Conservation (phyloP, 495 filamentous ascomycete genomes). For the Penicillium tannophilum region DNA sequence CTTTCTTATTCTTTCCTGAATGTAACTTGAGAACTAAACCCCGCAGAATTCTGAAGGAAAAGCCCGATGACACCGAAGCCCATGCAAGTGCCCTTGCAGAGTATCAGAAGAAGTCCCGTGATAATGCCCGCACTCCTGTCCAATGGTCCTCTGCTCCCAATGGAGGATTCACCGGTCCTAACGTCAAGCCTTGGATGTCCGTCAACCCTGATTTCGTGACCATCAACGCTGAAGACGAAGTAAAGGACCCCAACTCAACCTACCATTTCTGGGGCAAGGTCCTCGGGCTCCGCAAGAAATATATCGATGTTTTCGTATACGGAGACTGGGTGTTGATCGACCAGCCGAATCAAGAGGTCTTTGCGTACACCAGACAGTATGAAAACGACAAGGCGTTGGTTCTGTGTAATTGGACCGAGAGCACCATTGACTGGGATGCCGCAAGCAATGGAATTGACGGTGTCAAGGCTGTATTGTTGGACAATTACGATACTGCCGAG, state of each 20-base stretch:
- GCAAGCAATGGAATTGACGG: constrained; percentile 32
- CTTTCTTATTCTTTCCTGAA: background rate
- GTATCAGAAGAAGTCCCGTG: constrained; percentile 55
- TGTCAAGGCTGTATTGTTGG: constrained; percentile 43
- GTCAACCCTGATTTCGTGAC: constrained; percentile 54
- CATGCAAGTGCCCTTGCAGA: constrained; percentile 39
- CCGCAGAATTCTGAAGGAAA: constrained; percentile 37
- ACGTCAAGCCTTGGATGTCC: constrained; percentile 63
- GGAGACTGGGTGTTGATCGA: constrained; percentile 58
- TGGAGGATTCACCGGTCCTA: constrained; percentile 53
- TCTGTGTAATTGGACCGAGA: constrained; percentile 53
- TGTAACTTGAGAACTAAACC: background rate
- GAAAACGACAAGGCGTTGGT: constrained; percentile 49
- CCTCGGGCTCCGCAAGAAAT: constrained; percentile 55
- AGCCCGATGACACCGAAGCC: constrained; percentile 35
- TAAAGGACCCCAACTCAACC: constrained; percentile 45
- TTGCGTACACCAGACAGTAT: constrained; percentile 49
- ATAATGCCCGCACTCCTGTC: constrained; percentile 59
- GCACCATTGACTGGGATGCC: constrained; percentile 43
- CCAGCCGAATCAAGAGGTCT: constrained; percentile 44
- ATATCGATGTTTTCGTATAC: constrained; percentile 62
- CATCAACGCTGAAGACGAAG: constrained; percentile 55
- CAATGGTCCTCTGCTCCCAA: constrained; percentile 53
- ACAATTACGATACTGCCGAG: constrained; percentile 39
- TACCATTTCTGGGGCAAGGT: constrained; percentile 57